A percentile compares a stretch with the other conserved stretches of the same genome.
Evolutionary conservation across 768 basidiomycete genomes (phyloP).

Genomic region (Rickenella mellea): DNA sequence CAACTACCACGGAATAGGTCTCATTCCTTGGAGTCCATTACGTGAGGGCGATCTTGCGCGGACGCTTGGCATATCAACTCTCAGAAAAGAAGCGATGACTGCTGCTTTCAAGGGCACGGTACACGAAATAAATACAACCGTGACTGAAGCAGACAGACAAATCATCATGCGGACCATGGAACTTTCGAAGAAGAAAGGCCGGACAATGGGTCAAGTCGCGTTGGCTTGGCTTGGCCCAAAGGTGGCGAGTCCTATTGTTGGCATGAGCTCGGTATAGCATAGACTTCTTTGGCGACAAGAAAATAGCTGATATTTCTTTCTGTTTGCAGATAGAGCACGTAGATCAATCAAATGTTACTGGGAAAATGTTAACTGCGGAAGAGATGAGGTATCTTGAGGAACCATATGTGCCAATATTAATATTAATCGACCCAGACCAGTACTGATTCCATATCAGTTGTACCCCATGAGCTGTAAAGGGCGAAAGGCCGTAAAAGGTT

Average conservation of each 20-base stretch:
- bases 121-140: constrained; percentile 10
- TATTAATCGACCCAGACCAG: not conserved
- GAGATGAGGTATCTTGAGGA: constrained; percentile 21
- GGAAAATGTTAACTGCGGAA: constrained; percentile 16
- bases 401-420: constrained; percentile 14
- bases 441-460: not conserved
- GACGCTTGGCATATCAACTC: constrained; percentile 20
- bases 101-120: constrained; percentile 15
- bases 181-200: constrained; percentile 27
- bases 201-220: constrained; percentile 37
- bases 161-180: constrained; percentile 32
- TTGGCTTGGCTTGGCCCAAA: constrained; percentile 32
- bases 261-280: constrained; percentile 21
- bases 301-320: not conserved
- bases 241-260: constrained; percentile 35
- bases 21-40: constrained; percentile 44
- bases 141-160: constrained; percentile 19
- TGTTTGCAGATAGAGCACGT: constrained; percentile 10
- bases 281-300: not conserved
- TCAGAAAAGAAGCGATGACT: constrained; percentile 7
- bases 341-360: constrained; percentile 18
- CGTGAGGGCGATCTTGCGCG: constrained; percentile 28
- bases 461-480: constrained; percentile 2
- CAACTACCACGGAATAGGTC: constrained; percentile 38
- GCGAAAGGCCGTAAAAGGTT: constrained; percentile 6